Evolutionary conservation across 345 rosid species (phyloP), one percentile per base, ranked within the genome.

Genomic region (Boechera retrofracta): DNA sequence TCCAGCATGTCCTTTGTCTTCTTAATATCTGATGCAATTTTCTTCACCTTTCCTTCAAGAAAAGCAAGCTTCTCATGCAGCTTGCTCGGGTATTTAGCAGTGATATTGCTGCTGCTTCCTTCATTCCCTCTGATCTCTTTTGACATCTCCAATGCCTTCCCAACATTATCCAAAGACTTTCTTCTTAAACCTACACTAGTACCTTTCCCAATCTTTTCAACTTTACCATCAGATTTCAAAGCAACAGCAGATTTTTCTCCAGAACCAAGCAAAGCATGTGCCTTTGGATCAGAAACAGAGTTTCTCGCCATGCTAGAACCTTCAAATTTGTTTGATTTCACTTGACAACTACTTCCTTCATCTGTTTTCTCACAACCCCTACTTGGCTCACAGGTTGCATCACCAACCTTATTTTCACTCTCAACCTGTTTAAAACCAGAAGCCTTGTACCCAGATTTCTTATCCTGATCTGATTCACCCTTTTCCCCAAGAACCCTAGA

Each of bases 21-120:
- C 87, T 87, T 93, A 41, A 93, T 96, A 77, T 96, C 98, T 0
- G 97, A 88, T 8, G 98, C 95, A 42, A 96, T 91, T 69, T 96
- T 89, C 84, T 93, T 91, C 67, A 96, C 99, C 82, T 91, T 96
- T 8, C 95, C 97, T 80, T 93, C 99, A 31, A 96, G 77, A 83
- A 93, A 93, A 36, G 97, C 94, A 44, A 96, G 97, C 88, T 89
- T 93, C 76, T 93, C 95, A n/a, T 96, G 96, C 64, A 96, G 88
- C 81, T 86, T 93, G 68, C 94, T 88, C 0, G 86, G 88, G 62
- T 84, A 83, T 51, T 87, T 91, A 18, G 57, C 33, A 61, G 70
- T 67, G 32, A 62, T 35, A 39, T 75, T 68, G 0, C 45, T 72
- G 21, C 77, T 73, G 21, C 77, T 70, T 45, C 83, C 84, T 41